Base-by-base conservation (phyloP, 495 filamentous ascomycete species). In the Talaromyces wortmannii region DNA sequence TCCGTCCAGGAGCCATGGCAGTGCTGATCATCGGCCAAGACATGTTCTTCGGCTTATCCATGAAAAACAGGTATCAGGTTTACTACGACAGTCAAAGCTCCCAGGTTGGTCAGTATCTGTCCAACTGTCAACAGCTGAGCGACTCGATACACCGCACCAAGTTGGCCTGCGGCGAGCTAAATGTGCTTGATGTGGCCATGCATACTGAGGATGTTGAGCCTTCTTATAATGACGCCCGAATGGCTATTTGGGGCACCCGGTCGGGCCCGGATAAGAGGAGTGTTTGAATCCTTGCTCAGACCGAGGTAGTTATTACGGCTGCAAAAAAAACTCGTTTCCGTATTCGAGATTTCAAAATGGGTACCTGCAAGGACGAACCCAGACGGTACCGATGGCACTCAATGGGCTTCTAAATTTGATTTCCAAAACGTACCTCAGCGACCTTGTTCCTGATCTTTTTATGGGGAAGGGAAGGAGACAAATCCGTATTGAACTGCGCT, bases 151-250 rank as follows among this genome's bases (percentile, higher is more conserved):
- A 45, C 43, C 45, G 17, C 45, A 23, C 6, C 15, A 48, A 23
- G 4, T 48, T 48, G 45, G 45, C 45, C 4, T 48, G 45, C 45
- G 45, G 48, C 48, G 48, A 50, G 48, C 48, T 30, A 50, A 50
- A 50, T 32, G 23, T 50, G 23, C 4, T 52, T 52, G 32, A 52
- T 43, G 32, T 52, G 32, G 49, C 49, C 49, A 52, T 52, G 32
- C 32, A 32, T 32, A 32, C 18, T 32, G n/a, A 12, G 33, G 2
- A 50, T 2, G 48, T 11, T 32, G 23, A 50, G 6, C 6, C 31
- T 50, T 6, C 5, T 32, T 32, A 10, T 50, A 13, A 30, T 36
- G 31, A 33, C 48, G 48, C 4, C 33, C 30, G 48, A 32, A 32
- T 50, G 23, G 48, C 48, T 2, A 50, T 33, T 50, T 50, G 23